Base-by-base conservation (phyloP, 208 protist genomes). In the Porcisia hertigi region DNA sequence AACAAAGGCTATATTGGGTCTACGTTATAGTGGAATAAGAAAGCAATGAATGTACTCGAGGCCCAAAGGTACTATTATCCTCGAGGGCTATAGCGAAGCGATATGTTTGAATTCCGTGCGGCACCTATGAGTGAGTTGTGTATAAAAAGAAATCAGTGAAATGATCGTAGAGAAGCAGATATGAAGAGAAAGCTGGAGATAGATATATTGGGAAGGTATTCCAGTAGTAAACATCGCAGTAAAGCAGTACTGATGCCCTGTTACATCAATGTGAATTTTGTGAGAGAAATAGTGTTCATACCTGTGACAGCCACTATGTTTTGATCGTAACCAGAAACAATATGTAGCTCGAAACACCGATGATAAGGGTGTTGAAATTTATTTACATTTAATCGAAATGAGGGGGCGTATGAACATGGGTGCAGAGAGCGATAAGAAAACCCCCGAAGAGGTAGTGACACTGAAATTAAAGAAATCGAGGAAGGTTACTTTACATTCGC, bases 21-120 rank as follows among this genome's bases (percentile, higher is more conserved):
- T 57, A 47, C 14, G 43, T 70, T 72, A 74, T 52, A 47, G 49
- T 74, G 72, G 36, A 62, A 72, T 67, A 59, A 62, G 45, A 54
- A 65, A 41, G 58, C 54, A 69, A 58, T 36, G 14, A 43, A 8
- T 72, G 67, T 49, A 69, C 52, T 72, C 73, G 30, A 16, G 69
- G 54, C 63, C 43, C n/a, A 60, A n/a, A n/a, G 30, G 36, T 71
- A 57, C 70, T 71, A 57, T 43, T 53, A 23, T 71, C 30, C 36
- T 55, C 41, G 30, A 41, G n/a, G 25, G 65, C 65, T 57, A 41
- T 30, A 25, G 16, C 7, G 25, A 57, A 14, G 39, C 41, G 45
- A 49, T 67, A 49, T 76, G 47, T 43, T 34, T 14, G 23, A 59
- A 34, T 69, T 52, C 11, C n/a, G 16, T 41, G 55, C 9, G 3